Conservation (phyloP, 2,329 filamentous ascomycete species). For the Exophiala calicioides region DNA sequence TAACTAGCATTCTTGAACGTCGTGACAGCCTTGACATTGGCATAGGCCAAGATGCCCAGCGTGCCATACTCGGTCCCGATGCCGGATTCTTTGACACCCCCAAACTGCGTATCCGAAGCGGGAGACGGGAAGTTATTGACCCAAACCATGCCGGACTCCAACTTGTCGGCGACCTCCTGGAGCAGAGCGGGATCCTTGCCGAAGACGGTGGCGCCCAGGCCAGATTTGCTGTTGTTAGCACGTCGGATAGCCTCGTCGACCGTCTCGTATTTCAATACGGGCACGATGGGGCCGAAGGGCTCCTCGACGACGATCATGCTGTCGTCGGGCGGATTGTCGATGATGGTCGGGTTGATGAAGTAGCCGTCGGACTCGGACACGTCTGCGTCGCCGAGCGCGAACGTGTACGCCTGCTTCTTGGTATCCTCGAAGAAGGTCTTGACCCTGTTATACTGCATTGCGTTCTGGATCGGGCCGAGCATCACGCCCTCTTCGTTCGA, state of each 20-base stretch:
- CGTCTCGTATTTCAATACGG: constrained; percentile 48
- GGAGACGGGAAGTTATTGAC: constrained; percentile 65
- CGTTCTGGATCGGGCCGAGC: constrained; percentile 66
- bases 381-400: constrained; percentile 52
- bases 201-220: constrained; percentile 53
- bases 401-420: constrained; percentile 55
- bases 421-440: constrained; percentile 58
- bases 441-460: constrained; percentile 64
- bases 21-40: constrained; percentile 18
- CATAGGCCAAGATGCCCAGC: constrained; percentile 16
- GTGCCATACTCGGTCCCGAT: constrained; percentile 49
- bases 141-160: constrained; percentile 53
- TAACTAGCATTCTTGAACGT: constrained; percentile 6
- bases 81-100: constrained; percentile 64
- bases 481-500: constrained; percentile 44
- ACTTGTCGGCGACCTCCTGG: constrained; percentile 47
- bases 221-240: constrained; percentile 55
- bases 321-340: constrained; percentile 38
- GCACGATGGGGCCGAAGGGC: constrained; percentile 55
- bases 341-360: constrained; percentile 52
- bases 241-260: constrained; percentile 50
- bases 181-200: constrained; percentile 51
- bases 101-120: constrained; percentile 70
- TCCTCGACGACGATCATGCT: constrained; percentile 41
- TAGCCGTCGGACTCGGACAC: constrained; percentile 45